Percentiles rank a stretch among this genome's conserved stretches.
phyloP scores from a whole-genome alignment of 2,329 filamentous ascomycete species.

The Thermochaetoides dissita region DNA sequence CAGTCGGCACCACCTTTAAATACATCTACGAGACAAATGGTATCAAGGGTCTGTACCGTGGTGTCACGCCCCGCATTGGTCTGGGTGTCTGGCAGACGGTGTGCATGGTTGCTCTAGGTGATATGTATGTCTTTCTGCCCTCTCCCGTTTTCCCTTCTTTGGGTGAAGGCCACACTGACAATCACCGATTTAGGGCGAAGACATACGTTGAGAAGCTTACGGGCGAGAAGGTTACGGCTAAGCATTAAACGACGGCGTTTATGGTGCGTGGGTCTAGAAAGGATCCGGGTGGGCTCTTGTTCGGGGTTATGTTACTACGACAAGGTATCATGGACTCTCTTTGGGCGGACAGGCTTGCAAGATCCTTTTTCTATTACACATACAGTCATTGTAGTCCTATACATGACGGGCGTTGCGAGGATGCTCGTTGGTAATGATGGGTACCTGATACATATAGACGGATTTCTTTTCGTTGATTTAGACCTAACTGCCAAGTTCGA shows the following conservation, averaged over 20 bases:
- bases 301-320: too few relatives aligned
- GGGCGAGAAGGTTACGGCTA: slow-evolving; percentile 49
- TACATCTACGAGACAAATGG: slow-evolving; percentile 93
- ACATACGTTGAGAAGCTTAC: slow-evolving; percentile 53
- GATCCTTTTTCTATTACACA: too few relatives aligned
- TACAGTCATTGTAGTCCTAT: too few relatives aligned
- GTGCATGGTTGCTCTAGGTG: slow-evolving; percentile 98
- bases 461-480: too few relatives aligned
- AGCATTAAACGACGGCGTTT: slow-evolving; percentile 38
- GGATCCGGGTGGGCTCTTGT: too few relatives aligned
- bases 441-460: too few relatives aligned
- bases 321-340: too few relatives aligned
- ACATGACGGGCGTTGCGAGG: too few relatives aligned
- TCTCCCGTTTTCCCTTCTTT: slow-evolving; percentile 2
- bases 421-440: too few relatives aligned
- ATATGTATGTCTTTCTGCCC: slow-evolving; percentile 58
- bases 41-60: slow-evolving; percentile 83
- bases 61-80: slow-evolving; percentile 84
- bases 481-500: neutral
- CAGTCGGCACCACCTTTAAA: slow-evolving; percentile 66
- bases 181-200: slow-evolving; percentile 40
- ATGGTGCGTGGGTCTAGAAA: too few relatives aligned
- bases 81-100: slow-evolving; percentile 98
- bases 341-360: too few relatives aligned
- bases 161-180: slow-evolving; percentile 8